Evolutionary conservation across 768 basidiomycete species (phyloP).

Genomic region (Tremella yokohamensis): DNA sequence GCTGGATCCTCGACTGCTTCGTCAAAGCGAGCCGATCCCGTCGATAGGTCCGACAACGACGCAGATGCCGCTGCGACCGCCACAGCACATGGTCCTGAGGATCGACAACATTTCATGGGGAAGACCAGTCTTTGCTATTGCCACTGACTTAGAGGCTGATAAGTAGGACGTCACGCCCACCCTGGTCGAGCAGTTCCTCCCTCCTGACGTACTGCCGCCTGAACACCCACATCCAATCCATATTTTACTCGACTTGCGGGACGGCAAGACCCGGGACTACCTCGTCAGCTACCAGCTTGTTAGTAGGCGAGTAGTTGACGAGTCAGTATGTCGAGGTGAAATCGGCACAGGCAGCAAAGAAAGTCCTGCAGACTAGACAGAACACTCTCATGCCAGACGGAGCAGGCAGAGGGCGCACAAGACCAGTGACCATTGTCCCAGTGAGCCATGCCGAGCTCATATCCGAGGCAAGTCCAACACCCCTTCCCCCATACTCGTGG

Average conservation of each 20-base stretch:
- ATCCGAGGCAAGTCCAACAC: conserved; percentile 23
- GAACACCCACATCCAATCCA: conserved; percentile 30
- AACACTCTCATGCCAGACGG: conserved; percentile 40
- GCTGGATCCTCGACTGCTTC: background rate
- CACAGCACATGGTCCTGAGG: conserved; percentile 22
- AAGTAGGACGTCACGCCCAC: conserved; percentile 39
- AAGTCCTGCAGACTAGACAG: conserved; percentile 34
- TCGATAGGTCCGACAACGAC: background rate
- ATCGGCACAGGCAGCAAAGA: conserved; percentile 27
- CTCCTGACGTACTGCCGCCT: conserved; percentile 21
- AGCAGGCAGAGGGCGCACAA: conserved; percentile 17
- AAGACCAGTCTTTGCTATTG: conserved; percentile 2
- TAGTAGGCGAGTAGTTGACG: conserved; percentile 3
- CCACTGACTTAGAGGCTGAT: background rate
- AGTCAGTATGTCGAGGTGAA: conserved; percentile 39
- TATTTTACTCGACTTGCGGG: conserved; percentile 36
- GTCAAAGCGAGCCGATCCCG: conserved; percentile 7
- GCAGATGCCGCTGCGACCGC: background rate
- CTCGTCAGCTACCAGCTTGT: conserved; percentile 22
- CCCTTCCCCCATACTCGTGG: background rate
- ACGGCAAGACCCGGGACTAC: conserved; percentile 43
- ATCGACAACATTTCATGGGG: conserved; percentile 49
- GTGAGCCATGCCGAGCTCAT: conserved; percentile 33
- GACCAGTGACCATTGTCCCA: conserved; percentile 39
- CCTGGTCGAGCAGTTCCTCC: conserved; percentile 31